phyloP scores from a whole-genome alignment of 495 filamentous ascomycete genomes.

The Podospora bellae-mahoneyi region DNA sequence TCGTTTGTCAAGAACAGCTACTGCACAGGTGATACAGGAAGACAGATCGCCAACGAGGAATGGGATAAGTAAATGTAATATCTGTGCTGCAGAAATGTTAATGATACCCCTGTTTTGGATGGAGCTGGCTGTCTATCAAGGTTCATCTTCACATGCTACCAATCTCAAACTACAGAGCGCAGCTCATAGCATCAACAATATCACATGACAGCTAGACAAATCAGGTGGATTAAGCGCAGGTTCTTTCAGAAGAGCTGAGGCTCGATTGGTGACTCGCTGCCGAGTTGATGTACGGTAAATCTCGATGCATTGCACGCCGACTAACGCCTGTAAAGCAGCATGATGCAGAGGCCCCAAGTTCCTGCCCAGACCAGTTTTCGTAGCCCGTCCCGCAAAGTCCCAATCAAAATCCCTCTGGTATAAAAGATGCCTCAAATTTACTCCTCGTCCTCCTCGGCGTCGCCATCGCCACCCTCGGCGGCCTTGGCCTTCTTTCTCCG shows the following conservation, averaged over 20 bases:
- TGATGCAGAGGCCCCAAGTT: conserved; percentile 31
- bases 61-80: conserved; percentile 27
- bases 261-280: conserved; percentile 20
- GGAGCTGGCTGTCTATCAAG: conserved; percentile 4
- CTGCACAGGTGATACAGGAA: conserved; percentile 88
- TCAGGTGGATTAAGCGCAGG: background rate
- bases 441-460: conserved; percentile 88
- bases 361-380: conserved; percentile 38
- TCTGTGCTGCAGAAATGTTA: conserved; percentile 8
- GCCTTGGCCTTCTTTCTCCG: conserved; percentile 99
- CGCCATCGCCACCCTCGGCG: conserved; percentile 83
- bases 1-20: conserved; percentile 93
- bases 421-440: conserved; percentile 36
- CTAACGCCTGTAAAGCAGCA: conserved; percentile 36
- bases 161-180: background rate
- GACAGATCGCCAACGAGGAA: conserved; percentile 45
- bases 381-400: conserved; percentile 37
- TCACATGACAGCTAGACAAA: background rate
- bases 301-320: conserved; percentile 33
- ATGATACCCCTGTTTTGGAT: conserved; percentile 29
- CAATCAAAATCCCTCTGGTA: conserved; percentile 27
- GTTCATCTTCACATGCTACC: background rate
- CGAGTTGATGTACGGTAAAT: conserved; percentile 22
- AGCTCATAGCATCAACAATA: background rate
- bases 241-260: conserved; percentile 2